Evolutionary conservation across 225 moss, liverwort and hornwort species (phyloP).

Genomic region (Lunularia cruciata): DNA sequence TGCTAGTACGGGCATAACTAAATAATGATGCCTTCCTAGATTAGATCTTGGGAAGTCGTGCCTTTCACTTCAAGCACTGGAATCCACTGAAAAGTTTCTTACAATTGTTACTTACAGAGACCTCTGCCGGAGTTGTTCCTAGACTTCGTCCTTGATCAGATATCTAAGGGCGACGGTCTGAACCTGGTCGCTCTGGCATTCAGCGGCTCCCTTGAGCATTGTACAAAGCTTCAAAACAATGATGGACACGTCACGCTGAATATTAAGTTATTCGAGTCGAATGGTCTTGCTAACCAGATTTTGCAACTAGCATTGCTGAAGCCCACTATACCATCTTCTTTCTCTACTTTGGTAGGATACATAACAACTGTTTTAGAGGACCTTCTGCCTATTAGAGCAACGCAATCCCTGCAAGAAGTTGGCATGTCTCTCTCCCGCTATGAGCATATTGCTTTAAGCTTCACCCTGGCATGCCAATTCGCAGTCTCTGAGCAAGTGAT

Average conservation of each 20-base stretch:
- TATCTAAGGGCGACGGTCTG: slow-evolving; percentile 32
- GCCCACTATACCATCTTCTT: slow-evolving; percentile 23
- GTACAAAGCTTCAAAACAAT: not conserved
- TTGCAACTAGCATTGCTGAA: slow-evolving; percentile 29
- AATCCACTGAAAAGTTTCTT: not conserved
- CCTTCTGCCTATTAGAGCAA: slow-evolving; percentile 24
- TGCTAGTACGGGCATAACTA: no score
- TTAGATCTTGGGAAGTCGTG: no score
- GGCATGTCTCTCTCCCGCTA: slow-evolving; percentile 24
- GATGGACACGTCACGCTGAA: not conserved
- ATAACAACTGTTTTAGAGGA: slow-evolving; percentile 23
- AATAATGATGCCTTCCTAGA: no score
- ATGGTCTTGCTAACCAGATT: slow-evolving; percentile 26
- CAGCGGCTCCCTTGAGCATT: slow-evolving; percentile 20
- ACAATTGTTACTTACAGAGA: slow-evolving; percentile 23
- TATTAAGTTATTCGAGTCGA: slow-evolving; percentile 13
- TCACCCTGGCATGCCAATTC: slow-evolving; percentile 38
- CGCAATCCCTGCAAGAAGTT: slow-evolving; percentile 24
- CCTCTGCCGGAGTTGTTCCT: slow-evolving; percentile 39
- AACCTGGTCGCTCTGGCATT: slow-evolving; percentile 30
- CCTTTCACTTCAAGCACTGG: no score
- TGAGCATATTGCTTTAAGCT: slow-evolving; percentile 27
- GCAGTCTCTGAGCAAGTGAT: slow-evolving; percentile 23
- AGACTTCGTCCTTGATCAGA: slow-evolving; percentile 30
- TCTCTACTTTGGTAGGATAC: slow-evolving; percentile 22